These are phyloP conservation scores for Cutaneotrichosporon spelunceum DNA, from an alignment of 1,284 basidiomycete species.

Conservation along the genomic window DNA sequence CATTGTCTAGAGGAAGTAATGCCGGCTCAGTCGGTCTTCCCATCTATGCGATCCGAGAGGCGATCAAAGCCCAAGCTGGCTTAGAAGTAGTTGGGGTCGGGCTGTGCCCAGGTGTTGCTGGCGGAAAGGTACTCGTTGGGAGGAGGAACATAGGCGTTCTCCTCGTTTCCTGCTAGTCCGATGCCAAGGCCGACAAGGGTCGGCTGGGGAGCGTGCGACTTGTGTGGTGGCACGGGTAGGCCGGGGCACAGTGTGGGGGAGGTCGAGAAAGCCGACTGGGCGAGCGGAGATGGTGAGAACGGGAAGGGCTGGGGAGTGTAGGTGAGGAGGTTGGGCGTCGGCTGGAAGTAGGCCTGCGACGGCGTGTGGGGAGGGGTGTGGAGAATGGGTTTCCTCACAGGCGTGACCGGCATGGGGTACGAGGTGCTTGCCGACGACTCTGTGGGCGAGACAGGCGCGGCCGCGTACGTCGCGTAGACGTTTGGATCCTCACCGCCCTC, in stretches of 20 bases:
- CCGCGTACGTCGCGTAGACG: slow-evolving; percentile 18
- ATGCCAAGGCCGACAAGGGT: slow-evolving; percentile 28
- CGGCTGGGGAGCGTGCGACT: slow-evolving; percentile 17
- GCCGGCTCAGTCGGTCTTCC: slow-evolving; percentile 2
- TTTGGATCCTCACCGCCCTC: slow-evolving; percentile 14
- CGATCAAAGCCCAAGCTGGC: background rate
- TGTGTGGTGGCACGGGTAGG: slow-evolving; percentile 22
- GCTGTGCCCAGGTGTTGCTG: slow-evolving; percentile 11
- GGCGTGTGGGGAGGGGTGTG: slow-evolving; percentile 26
- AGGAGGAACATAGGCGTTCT: slow-evolving; percentile 10
- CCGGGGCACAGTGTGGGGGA: slow-evolving; percentile 45
- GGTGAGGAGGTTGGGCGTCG: slow-evolving; percentile 25
- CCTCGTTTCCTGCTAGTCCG: slow-evolving; percentile 24
- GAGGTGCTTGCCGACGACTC: slow-evolving; percentile 26
- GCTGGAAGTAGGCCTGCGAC: slow-evolving; percentile 29
- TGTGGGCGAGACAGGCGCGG: slow-evolving; percentile 29
- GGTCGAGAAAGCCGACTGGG: slow-evolving; percentile 23
- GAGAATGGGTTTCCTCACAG: slow-evolving; percentile 19
- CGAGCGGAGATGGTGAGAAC: slow-evolving; percentile 35
- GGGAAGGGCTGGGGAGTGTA: slow-evolving; percentile 30
- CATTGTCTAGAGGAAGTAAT: slow-evolving; percentile 6
- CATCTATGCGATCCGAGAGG: slow-evolving; percentile 1
- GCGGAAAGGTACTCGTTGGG: slow-evolving; percentile 24
- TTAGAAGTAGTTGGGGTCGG: slow-evolving; percentile 11
- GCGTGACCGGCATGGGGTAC: slow-evolving; percentile 27